phyloP scores from a whole-genome alignment of 805 yeast genomes.

The Starmerella asiatica region DNA sequence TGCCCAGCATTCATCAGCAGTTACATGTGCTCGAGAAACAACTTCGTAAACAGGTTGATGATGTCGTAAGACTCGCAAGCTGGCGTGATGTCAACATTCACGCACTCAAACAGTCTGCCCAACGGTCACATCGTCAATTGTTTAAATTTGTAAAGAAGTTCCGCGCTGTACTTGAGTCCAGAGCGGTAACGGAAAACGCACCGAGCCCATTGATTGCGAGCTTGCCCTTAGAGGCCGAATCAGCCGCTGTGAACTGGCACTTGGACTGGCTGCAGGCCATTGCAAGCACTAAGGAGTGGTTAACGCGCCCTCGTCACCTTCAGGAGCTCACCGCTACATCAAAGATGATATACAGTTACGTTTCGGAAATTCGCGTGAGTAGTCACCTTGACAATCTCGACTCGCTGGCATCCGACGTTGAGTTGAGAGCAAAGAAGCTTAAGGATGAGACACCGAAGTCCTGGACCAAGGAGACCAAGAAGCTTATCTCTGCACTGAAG shows the following conservation, averaged over 20 bases:
- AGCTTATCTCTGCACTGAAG: conserved; percentile 53
- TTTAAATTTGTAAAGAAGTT: conserved; percentile 77
- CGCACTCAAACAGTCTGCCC: conserved; percentile 87
- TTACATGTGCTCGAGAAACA: conserved; percentile 36
- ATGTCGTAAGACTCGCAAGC: conserved; percentile 76
- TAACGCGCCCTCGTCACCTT: conserved; percentile 42
- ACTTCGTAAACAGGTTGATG: conserved; percentile 68
- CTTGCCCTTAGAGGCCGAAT: background rate
- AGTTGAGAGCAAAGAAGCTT: conserved; percentile 47
- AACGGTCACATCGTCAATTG: conserved; percentile 69
- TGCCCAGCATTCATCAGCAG: conserved; percentile 34
- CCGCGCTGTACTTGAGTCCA: conserved; percentile 43
- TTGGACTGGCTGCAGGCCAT: background rate
- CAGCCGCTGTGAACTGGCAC: background rate
- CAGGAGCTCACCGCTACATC: conserved; percentile 38
- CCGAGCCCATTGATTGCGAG: background rate
- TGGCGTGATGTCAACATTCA: conserved; percentile 95
- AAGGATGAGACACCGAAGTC: conserved; percentile 65
- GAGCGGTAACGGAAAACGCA: conserved; percentile 21
- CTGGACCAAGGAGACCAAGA: conserved; percentile 61
- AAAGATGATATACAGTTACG: conserved; percentile 44
- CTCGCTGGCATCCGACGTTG: conserved; percentile 41
- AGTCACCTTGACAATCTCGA: conserved; percentile 34
- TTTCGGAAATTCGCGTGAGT: conserved; percentile 25
- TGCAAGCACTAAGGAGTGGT: conserved; percentile 32